Base-by-base conservation (phyloP, 257 asterid genomes). In the Linaria vulgaris region DNA sequence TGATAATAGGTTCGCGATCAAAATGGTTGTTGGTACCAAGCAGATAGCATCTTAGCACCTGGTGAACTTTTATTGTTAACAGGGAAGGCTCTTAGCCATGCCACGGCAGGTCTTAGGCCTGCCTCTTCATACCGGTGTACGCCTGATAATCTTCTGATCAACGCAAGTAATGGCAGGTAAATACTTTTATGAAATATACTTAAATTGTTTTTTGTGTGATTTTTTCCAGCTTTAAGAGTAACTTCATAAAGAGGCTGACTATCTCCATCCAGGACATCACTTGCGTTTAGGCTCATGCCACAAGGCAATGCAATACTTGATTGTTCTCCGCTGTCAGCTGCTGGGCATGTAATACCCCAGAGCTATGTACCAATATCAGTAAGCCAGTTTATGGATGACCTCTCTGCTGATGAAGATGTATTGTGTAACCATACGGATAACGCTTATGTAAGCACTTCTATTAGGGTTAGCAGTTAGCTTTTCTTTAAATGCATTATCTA, bases 11-110 rank as follows among this genome's bases (percentile, higher is more conserved):
- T 92, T 67, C 87, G 90, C 75, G 97, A 92, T 63, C 83, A 95
- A 71, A 87, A 85, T 79, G 96, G 99, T 27, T 86, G 80, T 74
- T 92, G 99, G 99, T 92, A 89, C 87, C 86, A 82, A 74, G 97
- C 97, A 59, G 99, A 89, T 78, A 67, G 78, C 66, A 77, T 85
- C 73, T 80, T 85, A 76, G 75, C 69, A 16, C 91, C 91, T 20
- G 96, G 99, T 55, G 95, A 92, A 62, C 89, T 92, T 57, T 68
- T 92, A 72, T 72, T 92, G 69, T 82, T 92, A 25, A 85, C 99
- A n/a, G 99, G 99, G 61, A 92, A 82, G 81, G 91, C 95, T 69
- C 96, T 92, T 71, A 83, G 97, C 78, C 94, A 92, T 72, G 83
- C 82, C 31, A 92, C 99, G 63, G 99, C 96, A 24, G 96, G 97